Percentiles rank a stretch among this genome's conserved stretches.
Conservation (phyloP, 495 filamentous ascomycete genomes). For the Monascus purpureus region DNA sequence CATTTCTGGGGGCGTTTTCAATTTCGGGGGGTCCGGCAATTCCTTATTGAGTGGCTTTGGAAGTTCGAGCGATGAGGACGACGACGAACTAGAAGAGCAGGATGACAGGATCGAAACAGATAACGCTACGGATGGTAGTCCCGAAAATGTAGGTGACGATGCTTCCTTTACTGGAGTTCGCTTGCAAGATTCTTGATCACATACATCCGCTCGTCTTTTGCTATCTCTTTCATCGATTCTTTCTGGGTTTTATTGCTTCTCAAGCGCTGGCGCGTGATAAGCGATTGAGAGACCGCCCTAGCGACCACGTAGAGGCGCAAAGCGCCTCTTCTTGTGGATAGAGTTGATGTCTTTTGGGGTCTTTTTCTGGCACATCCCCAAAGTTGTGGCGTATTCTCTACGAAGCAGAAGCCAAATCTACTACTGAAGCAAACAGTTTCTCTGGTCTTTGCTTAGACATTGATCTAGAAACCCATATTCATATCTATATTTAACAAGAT, state of each 20-base stretch:
- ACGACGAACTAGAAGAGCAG: slow-evolving; percentile 86
- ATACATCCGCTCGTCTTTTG: slow-evolving; percentile 3
- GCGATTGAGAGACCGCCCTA: no score
- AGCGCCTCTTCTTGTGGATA: no score
- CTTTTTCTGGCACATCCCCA: slow-evolving; percentile 7
- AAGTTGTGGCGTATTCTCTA: slow-evolving; percentile 6
- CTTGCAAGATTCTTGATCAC: slow-evolving; percentile 36
- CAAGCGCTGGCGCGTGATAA: slow-evolving; percentile 7
- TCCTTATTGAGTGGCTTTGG: slow-evolving; percentile 87
- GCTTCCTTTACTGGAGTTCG: slow-evolving; percentile 42
- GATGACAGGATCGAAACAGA: slow-evolving; percentile 40
- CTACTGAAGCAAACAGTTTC: slow-evolving; percentile 8
- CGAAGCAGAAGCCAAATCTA: slow-evolving; percentile 2
- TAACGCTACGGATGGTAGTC: slow-evolving; percentile 25
- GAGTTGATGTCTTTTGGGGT: slow-evolving; percentile 8
- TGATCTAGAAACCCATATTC: not conserved
- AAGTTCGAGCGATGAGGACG: slow-evolving; percentile 90
- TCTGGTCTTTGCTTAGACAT: slow-evolving; percentile 2
- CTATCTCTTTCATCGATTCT: slow-evolving; percentile 2
- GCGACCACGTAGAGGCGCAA: no score
- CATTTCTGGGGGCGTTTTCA: slow-evolving; percentile 51
- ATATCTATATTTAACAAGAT: not conserved
- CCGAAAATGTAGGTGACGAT: slow-evolving; percentile 56
- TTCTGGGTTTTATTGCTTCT: slow-evolving; percentile 4
- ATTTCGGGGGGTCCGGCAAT: slow-evolving; percentile 41